These are phyloP conservation scores for Elsinoe perseae DNA, from an alignment of 2,329 filamentous ascomycete genomes.

Conservation along the genomic window DNA sequence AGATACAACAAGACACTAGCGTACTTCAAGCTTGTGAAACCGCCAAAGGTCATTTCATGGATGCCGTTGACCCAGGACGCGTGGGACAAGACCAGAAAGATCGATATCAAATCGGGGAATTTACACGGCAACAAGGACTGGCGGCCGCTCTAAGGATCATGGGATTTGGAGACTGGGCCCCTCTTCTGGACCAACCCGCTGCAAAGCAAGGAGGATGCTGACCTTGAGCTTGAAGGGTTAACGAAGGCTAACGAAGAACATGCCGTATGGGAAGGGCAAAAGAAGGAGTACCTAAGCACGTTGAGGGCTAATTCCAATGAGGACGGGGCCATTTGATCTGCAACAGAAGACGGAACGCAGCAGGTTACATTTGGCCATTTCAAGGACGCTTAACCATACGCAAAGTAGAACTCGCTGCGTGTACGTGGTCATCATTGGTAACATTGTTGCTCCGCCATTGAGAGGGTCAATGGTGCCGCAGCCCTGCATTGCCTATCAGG, in stretches of 20 bases:
- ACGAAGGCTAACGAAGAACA: neutral
- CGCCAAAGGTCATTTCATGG: constrained; percentile 7
- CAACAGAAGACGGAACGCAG: neutral
- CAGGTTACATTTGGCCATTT: neutral
- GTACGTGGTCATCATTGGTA: neutral
- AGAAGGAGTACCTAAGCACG: neutral
- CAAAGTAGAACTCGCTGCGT: neutral
- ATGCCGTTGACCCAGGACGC: neutral
- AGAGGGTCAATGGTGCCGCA: neutral
- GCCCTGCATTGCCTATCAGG: neutral
- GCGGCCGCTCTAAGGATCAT: constrained; percentile 7
- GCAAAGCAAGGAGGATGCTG: neutral
- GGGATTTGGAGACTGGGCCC: neutral
- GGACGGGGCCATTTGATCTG: neutral
- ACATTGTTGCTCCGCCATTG: neutral
- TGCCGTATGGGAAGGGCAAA: neutral
- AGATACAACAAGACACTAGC: neutral
- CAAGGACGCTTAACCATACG: too few species aligned
- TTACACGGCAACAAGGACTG: constrained; percentile 8
- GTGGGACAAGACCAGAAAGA: neutral
- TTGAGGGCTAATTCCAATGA: neutral
- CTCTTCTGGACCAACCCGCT: neutral
- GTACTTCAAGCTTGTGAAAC: constrained; percentile 1
- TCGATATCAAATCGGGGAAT: constrained; percentile 9
- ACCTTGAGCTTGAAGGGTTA: neutral